phyloP scores from a whole-genome alignment of 148 eudicot species.

The Suaeda aralocaspica region DNA sequence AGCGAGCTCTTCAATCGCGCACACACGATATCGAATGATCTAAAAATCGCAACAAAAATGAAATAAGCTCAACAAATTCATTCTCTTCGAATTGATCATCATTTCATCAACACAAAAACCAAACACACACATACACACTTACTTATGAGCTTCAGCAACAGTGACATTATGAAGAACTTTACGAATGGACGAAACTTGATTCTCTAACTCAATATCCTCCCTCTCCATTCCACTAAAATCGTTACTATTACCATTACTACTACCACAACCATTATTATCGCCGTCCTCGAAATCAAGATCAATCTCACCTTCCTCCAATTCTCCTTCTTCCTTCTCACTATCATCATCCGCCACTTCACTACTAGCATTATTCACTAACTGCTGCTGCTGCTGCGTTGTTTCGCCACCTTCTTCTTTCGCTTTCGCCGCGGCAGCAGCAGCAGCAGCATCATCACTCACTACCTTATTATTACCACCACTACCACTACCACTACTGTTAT shows the following conservation, averaged over 20 bases:
- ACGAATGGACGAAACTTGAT: constrained; percentile 45
- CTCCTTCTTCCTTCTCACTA: constrained; percentile 63
- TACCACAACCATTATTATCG: neutral
- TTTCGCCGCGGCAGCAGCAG: no score
- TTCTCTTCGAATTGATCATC: neutral
- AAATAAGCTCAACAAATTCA: constrained; percentile 3
- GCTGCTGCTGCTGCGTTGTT: neutral
- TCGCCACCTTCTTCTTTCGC: constrained; percentile 28
- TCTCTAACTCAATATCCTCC: constrained; percentile 42
- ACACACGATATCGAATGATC: constrained; percentile 62
- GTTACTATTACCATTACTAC: neutral
- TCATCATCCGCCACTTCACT: constrained; percentile 27
- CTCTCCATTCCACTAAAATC: constrained; percentile 24
- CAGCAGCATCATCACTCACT: neutral
- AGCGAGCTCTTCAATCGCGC: constrained; percentile 42
- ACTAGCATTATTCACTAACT: neutral
- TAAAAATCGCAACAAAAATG: constrained; percentile 28
- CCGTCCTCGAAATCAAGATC: constrained; percentile 54
- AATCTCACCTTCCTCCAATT: constrained; percentile 86
- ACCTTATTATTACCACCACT: neutral
- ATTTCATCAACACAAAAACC: neutral
- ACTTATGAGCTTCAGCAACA: constrained; percentile 50
- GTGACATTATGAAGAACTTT: constrained; percentile 54
- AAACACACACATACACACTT: constrained; percentile 26
- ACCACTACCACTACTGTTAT: constrained; percentile 2